phyloP scores from a whole-genome alignment of 2,329 filamentous ascomycete genomes.

The Pseudogymnoascus destructans region DNA sequence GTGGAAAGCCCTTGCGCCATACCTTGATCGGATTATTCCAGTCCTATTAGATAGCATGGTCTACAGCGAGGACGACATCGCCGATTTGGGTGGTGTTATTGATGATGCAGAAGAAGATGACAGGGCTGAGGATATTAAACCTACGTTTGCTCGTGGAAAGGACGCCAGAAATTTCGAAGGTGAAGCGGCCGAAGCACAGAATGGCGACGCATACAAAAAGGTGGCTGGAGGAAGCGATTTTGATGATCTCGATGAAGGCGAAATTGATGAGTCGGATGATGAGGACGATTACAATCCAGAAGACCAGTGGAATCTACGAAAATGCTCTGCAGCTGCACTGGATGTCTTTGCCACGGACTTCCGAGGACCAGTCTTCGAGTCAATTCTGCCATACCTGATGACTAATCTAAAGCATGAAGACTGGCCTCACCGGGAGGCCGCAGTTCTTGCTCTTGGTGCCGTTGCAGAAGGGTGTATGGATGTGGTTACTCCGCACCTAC shows the following conservation, averaged over 20 bases:
- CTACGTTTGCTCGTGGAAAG: conserved; percentile 69
- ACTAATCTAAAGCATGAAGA: conserved; percentile 77
- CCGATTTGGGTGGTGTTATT: conserved; percentile 67
- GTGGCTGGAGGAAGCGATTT: conserved; percentile 41
- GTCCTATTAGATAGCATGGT: conserved; percentile 91
- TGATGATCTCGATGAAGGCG: conserved; percentile 75
- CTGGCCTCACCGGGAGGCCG: conserved; percentile 87
- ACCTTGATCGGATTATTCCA: conserved; percentile 74
- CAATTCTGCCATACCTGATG: conserved; percentile 84
- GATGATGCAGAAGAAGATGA: conserved; percentile 90
- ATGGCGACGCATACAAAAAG: conserved; percentile 43
- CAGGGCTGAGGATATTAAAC: conserved; percentile 79
- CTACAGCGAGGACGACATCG: conserved; percentile 87
- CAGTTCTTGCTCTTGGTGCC: conserved; percentile 84
- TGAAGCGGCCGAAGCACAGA: conserved; percentile 38
- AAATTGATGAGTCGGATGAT: conserved; percentile 64
- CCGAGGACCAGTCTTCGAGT: conserved; percentile 73
- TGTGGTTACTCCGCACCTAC: conserved; percentile 78
- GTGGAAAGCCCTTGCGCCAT: conserved; percentile 62
- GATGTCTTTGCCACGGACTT: conserved; percentile 92
- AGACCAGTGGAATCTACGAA: conserved; percentile 87
- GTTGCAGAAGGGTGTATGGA: conserved; percentile 91
- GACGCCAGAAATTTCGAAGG: conserved; percentile 32
- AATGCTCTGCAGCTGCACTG: conserved; percentile 89
- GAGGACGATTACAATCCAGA: conserved; percentile 74